Evolutionary conservation across 305 asterid genomes (phyloP).

Genomic region (Withania somnifera): DNA sequence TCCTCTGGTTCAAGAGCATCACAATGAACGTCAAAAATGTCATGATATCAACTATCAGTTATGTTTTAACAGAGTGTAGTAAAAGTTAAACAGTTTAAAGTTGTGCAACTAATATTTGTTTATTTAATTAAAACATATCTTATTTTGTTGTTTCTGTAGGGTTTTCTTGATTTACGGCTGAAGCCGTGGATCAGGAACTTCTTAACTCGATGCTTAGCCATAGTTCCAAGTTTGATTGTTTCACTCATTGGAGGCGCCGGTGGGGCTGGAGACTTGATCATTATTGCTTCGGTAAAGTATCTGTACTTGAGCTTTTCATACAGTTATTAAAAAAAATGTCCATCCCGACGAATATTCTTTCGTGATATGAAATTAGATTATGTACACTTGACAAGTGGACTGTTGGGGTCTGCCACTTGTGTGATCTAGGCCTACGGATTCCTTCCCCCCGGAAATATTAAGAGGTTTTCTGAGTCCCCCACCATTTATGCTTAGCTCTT

Average conservation of each 20-base stretch:
- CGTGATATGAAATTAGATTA: not conserved
- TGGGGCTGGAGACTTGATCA: constrained; percentile 89
- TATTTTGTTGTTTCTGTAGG: constrained; percentile 26
- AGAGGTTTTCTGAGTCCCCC: not conserved
- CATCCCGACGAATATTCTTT: not conserved
- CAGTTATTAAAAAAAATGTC: not conserved
- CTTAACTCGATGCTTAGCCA: constrained; percentile 78
- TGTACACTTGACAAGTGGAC: not conserved
- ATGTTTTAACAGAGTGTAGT: not conserved
- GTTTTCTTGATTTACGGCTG: constrained; percentile 85
- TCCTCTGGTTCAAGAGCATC: not conserved
- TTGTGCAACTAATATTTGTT: not conserved
- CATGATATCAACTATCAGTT: not conserved
- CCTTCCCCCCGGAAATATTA: not conserved
- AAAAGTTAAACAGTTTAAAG: not conserved
- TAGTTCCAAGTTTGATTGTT: constrained; percentile 78
- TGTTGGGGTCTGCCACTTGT: not conserved
- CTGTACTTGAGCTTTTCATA: not conserved
- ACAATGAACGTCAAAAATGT: not conserved
- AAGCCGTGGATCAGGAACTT: constrained; percentile 89
- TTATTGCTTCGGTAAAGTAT: constrained; percentile 71
- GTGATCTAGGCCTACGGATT: not conserved
- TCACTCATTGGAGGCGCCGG: constrained; percentile 74
- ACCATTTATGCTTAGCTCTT: too few species aligned
- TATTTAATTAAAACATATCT: not conserved